Conservation (phyloP, 352 stramenopile genomes). For the Globisporangium nagaii region DNA sequence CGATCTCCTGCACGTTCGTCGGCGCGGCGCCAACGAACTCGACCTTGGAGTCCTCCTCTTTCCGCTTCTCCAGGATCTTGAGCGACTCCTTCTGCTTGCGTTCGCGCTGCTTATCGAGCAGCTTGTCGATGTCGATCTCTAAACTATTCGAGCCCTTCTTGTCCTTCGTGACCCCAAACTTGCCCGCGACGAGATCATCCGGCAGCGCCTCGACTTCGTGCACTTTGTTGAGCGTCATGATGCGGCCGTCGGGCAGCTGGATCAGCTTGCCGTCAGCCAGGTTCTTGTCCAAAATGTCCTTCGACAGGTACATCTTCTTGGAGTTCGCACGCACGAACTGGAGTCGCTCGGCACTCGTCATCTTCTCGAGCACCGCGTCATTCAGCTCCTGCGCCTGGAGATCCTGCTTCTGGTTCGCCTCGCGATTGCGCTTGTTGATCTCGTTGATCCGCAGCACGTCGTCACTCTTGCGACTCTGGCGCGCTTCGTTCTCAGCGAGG, state of each 20-base stretch:
- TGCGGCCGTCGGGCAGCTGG: conserved; percentile 57
- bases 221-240: conserved; percentile 84
- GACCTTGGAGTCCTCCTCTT: conserved; percentile 36
- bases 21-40: conserved; percentile 58
- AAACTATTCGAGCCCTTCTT: conserved; percentile 23
- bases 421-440: conserved; percentile 80
- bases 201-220: conserved; percentile 77
- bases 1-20: conserved; percentile 63
- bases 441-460: conserved; percentile 82
- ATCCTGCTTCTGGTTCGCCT: conserved; percentile 79
- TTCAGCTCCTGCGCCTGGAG: conserved; percentile 71
- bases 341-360: conserved; percentile 77
- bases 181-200: conserved; percentile 60
- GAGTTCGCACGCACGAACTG: conserved; percentile 82
- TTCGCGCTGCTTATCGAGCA: conserved; percentile 68
- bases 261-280: conserved; percentile 71
- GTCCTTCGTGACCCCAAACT: conserved; percentile 23
- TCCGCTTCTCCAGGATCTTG: conserved; percentile 18
- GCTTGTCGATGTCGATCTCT: conserved; percentile 72
- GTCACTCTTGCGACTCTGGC: conserved; percentile 69
- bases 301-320: conserved; percentile 83
- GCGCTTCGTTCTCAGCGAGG: conserved; percentile 59
- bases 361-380: conserved; percentile 65
- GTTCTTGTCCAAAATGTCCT: conserved; percentile 81
- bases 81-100: conserved; percentile 40